Conservation (phyloP, 148 eudicot genomes). For the Vaccinium darrowii region DNA sequence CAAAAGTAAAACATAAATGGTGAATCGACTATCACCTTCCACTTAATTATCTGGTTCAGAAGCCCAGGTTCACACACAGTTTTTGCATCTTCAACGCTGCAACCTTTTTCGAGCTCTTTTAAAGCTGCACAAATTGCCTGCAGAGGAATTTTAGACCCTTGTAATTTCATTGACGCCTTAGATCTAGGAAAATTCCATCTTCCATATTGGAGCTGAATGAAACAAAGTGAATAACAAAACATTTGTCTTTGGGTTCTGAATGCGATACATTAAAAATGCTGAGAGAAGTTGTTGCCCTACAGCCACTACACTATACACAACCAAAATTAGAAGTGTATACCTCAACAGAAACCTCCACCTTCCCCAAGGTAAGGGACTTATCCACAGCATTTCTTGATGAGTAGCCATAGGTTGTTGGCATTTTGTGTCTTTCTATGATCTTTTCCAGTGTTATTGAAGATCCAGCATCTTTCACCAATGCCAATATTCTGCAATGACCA, state of each 20-base stretch:
- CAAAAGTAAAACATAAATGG: neutral
- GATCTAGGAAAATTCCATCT: conserved; percentile 1
- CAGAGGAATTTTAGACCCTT: conserved; percentile 15
- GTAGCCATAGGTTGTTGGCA: conserved; percentile 38
- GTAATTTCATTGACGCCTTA: conserved; percentile 6
- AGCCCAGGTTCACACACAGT: conserved; percentile 62
- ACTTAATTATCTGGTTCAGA: conserved; percentile 54
- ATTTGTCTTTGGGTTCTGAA: neutral
- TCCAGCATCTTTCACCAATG: conserved; percentile 56
- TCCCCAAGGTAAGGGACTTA: conserved; percentile 58
- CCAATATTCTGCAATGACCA: conserved; percentile 51
- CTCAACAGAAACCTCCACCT: conserved; percentile 66
- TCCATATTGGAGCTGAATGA: neutral
- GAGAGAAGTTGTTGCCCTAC: neutral
- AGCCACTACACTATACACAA: neutral
- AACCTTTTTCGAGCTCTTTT: conserved; percentile 56
- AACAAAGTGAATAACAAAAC: neutral
- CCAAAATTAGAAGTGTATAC: conserved; percentile 32
- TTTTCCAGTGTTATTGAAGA: conserved; percentile 60
- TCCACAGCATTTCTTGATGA: conserved; percentile 40
- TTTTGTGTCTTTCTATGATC: conserved; percentile 44
- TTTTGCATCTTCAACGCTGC: conserved; percentile 65
- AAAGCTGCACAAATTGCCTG: conserved; percentile 77
- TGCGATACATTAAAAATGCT: neutral
- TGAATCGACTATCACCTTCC: conserved; percentile 55